Conservation (phyloP, 2,329 filamentous ascomycete species). For the Ophiostoma quercus region DNA sequence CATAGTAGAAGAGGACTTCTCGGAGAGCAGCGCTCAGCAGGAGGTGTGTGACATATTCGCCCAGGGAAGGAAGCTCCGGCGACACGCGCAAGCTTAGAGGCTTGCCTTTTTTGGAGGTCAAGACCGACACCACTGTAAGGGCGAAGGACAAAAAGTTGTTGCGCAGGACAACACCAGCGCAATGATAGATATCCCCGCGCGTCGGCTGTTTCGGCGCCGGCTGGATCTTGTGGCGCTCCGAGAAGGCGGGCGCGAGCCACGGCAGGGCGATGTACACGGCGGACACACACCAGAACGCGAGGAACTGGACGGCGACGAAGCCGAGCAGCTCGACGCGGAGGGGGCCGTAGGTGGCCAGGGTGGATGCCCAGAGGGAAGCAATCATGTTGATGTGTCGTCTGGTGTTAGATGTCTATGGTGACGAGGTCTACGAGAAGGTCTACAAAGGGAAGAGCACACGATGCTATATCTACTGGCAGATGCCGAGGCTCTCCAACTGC, state of each 20-base stretch:
- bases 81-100: neutral
- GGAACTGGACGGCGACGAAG: slow-evolving; percentile 37
- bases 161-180: neutral
- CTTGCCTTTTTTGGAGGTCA: neutral
- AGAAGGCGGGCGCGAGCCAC: slow-evolving; percentile 43
- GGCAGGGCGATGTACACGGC: slow-evolving; percentile 42
- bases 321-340: slow-evolving; percentile 40
- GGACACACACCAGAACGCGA: slow-evolving; percentile 46
- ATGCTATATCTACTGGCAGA: neutral
- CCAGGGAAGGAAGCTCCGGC: neutral
- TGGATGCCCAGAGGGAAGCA: slow-evolving; percentile 26
- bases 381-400: neutral
- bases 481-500: neutral
- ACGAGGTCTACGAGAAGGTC: too few species aligned
- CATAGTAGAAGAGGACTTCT: slow-evolving; percentile 52
- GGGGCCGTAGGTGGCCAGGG: slow-evolving; percentile 28
- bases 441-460: too few species aligned
- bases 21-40: slow-evolving; percentile 39
- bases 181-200: slow-evolving; percentile 37
- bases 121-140: neutral
- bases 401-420: too few species aligned
- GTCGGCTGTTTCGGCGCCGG: slow-evolving; percentile 47
- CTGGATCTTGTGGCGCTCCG: slow-evolving; percentile 50
- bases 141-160: neutral
- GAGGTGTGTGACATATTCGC: neutral